Evolutionary conservation across 805 yeast species (phyloP).

Genomic region (Candida namnaoensis): DNA sequence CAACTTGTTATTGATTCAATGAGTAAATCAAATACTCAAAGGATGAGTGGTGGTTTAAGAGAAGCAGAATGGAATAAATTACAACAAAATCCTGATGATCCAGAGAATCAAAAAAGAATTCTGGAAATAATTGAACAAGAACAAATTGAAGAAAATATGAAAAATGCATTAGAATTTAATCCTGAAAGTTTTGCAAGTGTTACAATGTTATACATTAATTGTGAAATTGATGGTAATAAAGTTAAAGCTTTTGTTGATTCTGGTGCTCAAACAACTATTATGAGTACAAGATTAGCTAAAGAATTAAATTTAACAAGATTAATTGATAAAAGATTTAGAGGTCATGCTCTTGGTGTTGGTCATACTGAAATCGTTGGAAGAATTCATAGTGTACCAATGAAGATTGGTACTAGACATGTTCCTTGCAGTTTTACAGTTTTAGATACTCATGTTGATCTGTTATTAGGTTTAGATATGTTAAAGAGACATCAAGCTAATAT

Average conservation of each 20-base stretch:
- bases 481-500: constrained; percentile 79
- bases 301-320: constrained; percentile 59
- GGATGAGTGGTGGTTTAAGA: constrained; percentile 5
- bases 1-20: constrained; percentile 25
- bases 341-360: constrained; percentile 91
- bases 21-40: constrained; percentile 21
- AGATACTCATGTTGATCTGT: constrained; percentile 63
- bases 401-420: constrained; percentile 55
- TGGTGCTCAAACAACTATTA: constrained; percentile 88
- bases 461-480: constrained; percentile 88
- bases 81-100: constrained; percentile 61
- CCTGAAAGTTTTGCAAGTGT: constrained; percentile 87
- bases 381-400: constrained; percentile 82
- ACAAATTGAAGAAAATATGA: constrained; percentile 72
- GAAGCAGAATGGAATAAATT: constrained; percentile 40
- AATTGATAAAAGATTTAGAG: constrained; percentile 72
- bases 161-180: constrained; percentile 73
- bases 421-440: constrained; percentile 67
- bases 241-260: constrained; percentile 94
- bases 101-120: constrained; percentile 57
- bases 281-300: constrained; percentile 72
- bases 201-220: constrained; percentile 72
- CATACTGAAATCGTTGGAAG: constrained; percentile 68
- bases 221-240: constrained; percentile 70
- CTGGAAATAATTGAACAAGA: constrained; percentile 60